Percentiles rank a stretch among this genome's conserved stretches.
phyloP scores from a whole-genome alignment of 768 basidiomycete genomes.

The Tephrocybe sp. region DNA sequence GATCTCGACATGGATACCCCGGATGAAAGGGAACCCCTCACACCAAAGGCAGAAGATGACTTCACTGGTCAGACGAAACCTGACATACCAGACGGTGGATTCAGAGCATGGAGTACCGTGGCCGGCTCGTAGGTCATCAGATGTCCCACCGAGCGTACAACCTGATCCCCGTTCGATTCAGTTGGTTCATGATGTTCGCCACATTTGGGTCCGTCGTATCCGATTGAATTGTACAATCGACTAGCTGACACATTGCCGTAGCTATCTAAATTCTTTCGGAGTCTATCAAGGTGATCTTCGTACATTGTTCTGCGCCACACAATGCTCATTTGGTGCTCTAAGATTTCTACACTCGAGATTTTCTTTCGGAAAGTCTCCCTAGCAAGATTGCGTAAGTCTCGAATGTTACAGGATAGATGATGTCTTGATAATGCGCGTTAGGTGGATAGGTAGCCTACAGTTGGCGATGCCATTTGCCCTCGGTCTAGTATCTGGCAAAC shows the following conservation, averaged over 20 bases:
- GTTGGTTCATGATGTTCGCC: constrained; percentile 17
- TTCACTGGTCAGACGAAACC: not conserved
- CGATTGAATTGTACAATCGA: not conserved
- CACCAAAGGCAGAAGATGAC: not conserved
- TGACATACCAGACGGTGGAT: constrained; percentile 9
- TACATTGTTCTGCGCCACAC: not conserved
- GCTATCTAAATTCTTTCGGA: constrained; percentile 16
- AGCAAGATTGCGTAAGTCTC: constrained; percentile 15
- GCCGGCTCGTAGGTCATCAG: constrained; percentile 11
- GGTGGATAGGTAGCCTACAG: constrained; percentile 25
- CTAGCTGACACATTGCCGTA: not conserved
- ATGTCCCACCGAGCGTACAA: not conserved
- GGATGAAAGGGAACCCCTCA: not conserved
- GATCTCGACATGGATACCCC: not conserved
- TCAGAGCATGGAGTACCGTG: constrained; percentile 15
- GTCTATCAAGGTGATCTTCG: constrained; percentile 15
- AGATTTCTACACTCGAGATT: constrained; percentile 16
- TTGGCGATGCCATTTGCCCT: constrained; percentile 22
- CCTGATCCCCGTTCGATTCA: not conserved
- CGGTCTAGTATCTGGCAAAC: constrained; percentile 20
- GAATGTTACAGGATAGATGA: not conserved
- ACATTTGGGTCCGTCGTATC: constrained; percentile 12
- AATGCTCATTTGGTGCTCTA: not conserved
- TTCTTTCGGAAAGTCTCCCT: constrained; percentile 2
- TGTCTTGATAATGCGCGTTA: not conserved